Conservation (phyloP, 2,329 filamentous ascomycete genomes). For the Fusarium robinianum region DNA sequence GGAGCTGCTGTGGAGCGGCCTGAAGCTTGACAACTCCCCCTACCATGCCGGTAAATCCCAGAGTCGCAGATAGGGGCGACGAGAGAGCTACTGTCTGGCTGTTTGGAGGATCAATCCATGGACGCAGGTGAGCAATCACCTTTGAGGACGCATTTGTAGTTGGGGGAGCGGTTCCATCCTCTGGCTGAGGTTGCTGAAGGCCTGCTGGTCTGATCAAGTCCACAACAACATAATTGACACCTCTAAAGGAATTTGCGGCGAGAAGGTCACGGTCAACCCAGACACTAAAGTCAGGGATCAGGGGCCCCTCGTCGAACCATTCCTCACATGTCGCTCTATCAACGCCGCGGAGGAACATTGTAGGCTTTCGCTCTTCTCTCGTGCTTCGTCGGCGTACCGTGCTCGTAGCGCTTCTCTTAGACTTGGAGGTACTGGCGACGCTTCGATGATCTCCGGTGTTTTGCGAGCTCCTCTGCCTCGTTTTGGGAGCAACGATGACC, state of each 20-base stretch:
- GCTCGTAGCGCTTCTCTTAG: constrained; percentile 77
- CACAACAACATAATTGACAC: constrained; percentile 77
- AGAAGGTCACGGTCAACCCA: constrained; percentile 86
- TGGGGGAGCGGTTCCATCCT: constrained; percentile 66
- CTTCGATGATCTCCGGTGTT: constrained; percentile 76
- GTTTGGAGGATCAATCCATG: constrained; percentile 88
- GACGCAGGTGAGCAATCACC: constrained; percentile 73
- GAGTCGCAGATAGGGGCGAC: constrained; percentile 70
- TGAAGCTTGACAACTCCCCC: constrained; percentile 89
- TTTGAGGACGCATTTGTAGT: constrained; percentile 53
- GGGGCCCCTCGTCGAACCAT: constrained; percentile 75
- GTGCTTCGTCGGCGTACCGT: constrained; percentile 61
- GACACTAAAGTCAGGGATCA: constrained; percentile 66
- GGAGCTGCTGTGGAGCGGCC: constrained; percentile 73
- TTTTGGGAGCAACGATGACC: constrained; percentile 96
- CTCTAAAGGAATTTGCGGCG: constrained; percentile 71
- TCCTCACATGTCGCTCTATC: constrained; percentile 71
- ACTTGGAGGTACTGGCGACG: constrained; percentile 77
- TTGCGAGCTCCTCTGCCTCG: constrained; percentile 70
- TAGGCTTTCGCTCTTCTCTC: constrained; percentile 68
- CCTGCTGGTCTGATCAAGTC: constrained; percentile 84
- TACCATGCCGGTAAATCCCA: constrained; percentile 74
- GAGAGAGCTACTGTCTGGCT: constrained; percentile 81
- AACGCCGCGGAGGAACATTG: constrained; percentile 79
- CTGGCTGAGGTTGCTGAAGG: constrained; percentile 69